Percentiles rank a stretch among this genome's conserved stretches.
These are phyloP conservation scores for Penicillium hordei DNA, from an alignment of 2,329 filamentous ascomycete species.

Conservation along the genomic window DNA sequence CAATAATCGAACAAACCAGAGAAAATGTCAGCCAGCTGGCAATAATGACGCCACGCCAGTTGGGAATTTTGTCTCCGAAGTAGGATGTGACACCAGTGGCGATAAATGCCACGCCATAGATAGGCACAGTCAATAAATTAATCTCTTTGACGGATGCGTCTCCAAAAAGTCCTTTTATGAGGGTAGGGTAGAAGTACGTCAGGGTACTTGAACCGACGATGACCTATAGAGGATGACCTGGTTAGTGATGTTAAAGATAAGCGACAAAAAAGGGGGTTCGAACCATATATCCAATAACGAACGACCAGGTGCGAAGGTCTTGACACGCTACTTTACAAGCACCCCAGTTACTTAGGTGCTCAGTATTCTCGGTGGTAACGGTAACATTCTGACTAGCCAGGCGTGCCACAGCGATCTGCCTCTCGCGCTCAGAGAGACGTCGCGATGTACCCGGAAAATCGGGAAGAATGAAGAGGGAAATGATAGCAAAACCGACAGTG, in stretches of 20 bases:
- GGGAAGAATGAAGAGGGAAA: constrained; percentile 49
- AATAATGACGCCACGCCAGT: constrained; percentile 52
- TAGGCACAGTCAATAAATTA: constrained; percentile 45
- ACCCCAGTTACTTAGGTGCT: constrained; percentile 16
- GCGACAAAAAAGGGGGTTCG: not conserved
- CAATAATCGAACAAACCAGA: constrained; percentile 41
- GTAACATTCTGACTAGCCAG: constrained; percentile 23
- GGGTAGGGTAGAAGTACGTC: constrained; percentile 35
- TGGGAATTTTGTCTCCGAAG: constrained; percentile 49
- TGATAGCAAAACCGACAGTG: constrained; percentile 48
- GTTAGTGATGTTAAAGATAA: not conserved
- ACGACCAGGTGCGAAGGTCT: constrained; percentile 42
- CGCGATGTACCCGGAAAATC: constrained; percentile 52
- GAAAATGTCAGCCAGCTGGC: constrained; percentile 49
- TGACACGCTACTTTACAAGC: constrained; percentile 20
- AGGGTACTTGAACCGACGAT: constrained; percentile 41
- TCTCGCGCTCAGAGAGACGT: constrained; percentile 36
- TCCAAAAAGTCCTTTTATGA: constrained; percentile 28
- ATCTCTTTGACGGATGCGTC: constrained; percentile 27
- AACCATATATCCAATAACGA: constrained; percentile 46
- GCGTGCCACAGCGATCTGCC: constrained; percentile 25
- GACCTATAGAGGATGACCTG: constrained; percentile 11
- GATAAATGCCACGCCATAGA: constrained; percentile 56
- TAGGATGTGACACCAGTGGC: constrained; percentile 49
- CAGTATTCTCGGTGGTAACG: constrained; percentile 15